phyloP scores from a whole-genome alignment of 345 rosid genomes.

The Punica granatum region DNA sequence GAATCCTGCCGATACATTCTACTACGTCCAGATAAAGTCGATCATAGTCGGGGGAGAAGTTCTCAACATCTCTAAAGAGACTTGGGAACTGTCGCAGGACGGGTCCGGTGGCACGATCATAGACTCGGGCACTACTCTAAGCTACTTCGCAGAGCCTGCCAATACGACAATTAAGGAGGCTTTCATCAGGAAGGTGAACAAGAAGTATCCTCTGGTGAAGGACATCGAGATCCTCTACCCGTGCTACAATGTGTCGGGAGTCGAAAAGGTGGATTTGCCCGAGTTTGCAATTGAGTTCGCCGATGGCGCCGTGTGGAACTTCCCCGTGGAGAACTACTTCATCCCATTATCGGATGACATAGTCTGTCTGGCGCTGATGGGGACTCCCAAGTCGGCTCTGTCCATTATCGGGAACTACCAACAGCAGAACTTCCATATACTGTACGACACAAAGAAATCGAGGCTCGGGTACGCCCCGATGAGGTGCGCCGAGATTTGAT shows the following conservation, averaged over 20 bases:
- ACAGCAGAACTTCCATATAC: slow-evolving; percentile 89
- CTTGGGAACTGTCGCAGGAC: slow-evolving; percentile 52
- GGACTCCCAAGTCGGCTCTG: slow-evolving; percentile 66
- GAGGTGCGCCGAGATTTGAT: slow-evolving; percentile 63
- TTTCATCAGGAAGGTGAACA: slow-evolving; percentile 50
- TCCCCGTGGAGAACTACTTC: slow-evolving; percentile 80
- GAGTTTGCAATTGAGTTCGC: slow-evolving; percentile 56
- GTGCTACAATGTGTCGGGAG: slow-evolving; percentile 81
- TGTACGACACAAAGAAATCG: slow-evolving; percentile 79
- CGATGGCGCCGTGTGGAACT: slow-evolving; percentile 85
- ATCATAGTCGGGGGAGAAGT: slow-evolving; percentile 53
- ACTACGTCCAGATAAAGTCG: slow-evolving; percentile 72
- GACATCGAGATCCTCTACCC: slow-evolving; percentile 62
- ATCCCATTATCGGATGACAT: slow-evolving; percentile 53
- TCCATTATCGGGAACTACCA: slow-evolving; percentile 92
- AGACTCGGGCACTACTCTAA: slow-evolving; percentile 86
- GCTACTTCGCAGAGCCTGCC: slow-evolving; percentile 78
- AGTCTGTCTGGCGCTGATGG: slow-evolving; percentile 75
- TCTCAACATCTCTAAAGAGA: slow-evolving; percentile 58
- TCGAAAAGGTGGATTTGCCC: slow-evolving; percentile 49
- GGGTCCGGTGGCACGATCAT: slow-evolving; percentile 86
- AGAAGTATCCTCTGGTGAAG: slow-evolving; percentile 33
- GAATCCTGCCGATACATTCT: slow-evolving; percentile 68
- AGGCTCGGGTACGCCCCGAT: slow-evolving; percentile 81
- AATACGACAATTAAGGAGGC: slow-evolving; percentile 54